Conservation (phyloP, 306 rosid genomes). For the Cucurbita maxima region DNA sequence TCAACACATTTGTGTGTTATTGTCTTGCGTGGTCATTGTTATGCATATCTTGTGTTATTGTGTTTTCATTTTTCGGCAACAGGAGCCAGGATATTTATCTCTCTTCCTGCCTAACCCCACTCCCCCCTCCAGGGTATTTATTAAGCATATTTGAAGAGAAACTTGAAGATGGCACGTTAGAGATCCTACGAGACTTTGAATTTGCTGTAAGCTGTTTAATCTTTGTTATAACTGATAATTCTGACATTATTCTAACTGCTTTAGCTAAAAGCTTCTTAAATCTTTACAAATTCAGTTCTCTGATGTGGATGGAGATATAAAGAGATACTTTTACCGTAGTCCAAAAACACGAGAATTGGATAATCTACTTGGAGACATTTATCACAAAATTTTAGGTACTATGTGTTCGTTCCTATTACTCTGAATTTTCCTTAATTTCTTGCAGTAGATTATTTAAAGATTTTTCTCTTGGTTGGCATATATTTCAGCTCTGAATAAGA, state of each 20-base stretch:
- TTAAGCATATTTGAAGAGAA: slow-evolving; percentile 78
- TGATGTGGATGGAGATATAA: slow-evolving; percentile 77
- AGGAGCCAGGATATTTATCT: not conserved
- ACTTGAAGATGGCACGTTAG: slow-evolving; percentile 47
- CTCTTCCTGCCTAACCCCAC: slow-evolving; percentile 6
- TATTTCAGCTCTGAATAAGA: not conserved
- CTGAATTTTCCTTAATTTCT: not conserved
- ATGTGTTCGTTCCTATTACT: not conserved
- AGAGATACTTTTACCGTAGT: slow-evolving; percentile 65
- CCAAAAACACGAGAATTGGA: slow-evolving; percentile 89
- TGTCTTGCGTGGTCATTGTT: not conserved
- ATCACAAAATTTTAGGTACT: slow-evolving; percentile 87
- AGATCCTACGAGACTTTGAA: slow-evolving; percentile 59
- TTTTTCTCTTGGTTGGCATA: not conserved
- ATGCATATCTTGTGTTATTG: not conserved
- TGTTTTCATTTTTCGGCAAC: not conserved
- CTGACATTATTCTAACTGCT: not conserved
- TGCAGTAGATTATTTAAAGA: not conserved
- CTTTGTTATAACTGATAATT: not conserved
- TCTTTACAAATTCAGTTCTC: slow-evolving; percentile 45
- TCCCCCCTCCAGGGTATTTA: slow-evolving; percentile 52
- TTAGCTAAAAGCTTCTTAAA: not conserved
- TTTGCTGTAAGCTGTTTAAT: slow-evolving; percentile 47
- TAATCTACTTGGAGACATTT: slow-evolving; percentile 74
- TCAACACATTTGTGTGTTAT: not conserved